phyloP scores from a whole-genome alignment of 176 grass and related monocot species.

The Cymbopogon citratus region DNA sequence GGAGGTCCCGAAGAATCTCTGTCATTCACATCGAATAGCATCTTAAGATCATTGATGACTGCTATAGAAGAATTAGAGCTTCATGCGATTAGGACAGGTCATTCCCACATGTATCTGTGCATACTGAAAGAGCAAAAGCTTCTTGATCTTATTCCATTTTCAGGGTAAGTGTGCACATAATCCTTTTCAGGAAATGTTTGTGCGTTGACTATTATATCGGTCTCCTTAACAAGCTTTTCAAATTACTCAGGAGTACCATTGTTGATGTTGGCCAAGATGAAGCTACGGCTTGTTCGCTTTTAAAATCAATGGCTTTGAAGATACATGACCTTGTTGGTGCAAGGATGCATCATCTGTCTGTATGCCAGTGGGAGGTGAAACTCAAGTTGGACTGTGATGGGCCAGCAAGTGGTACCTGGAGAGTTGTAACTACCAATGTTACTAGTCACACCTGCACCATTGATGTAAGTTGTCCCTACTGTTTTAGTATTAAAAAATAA shows the following conservation, averaged over 20 bases:
- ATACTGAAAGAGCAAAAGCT: conserved; percentile 77
- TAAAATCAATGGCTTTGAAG: conserved; percentile 90
- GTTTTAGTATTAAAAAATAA: conserved; percentile 9
- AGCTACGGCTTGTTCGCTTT: conserved; percentile 55
- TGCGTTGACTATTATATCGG: not conserved
- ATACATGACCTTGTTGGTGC: conserved; percentile 87
- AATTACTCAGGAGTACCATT: conserved; percentile 53
- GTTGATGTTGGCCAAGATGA: conserved; percentile 66
- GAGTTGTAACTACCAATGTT: conserved; percentile 84
- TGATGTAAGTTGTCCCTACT: conserved; percentile 57
- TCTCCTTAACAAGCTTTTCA: conserved; percentile 11
- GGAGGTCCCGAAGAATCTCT: conserved; percentile 37
- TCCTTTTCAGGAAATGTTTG: conserved; percentile 1
- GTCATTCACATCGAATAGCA: conserved; percentile 71
- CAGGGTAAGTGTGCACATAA: conserved; percentile 50
- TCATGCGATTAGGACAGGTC: conserved; percentile 75
- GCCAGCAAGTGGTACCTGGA: conserved; percentile 74
- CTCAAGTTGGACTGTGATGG: conserved; percentile 68
- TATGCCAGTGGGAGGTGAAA: conserved; percentile 98
- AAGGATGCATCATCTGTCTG: conserved; percentile 89
- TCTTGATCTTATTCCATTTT: conserved; percentile 71
- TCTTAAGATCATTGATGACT: conserved; percentile 74
- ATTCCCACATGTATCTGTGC: conserved; percentile 87
- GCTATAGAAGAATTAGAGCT: conserved; percentile 95
- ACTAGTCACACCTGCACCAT: conserved; percentile 90